Evolutionary conservation across 768 basidiomycete species (phyloP), one percentile per base, ranked within the genome.

Genomic region (Tricholoma matsutake): DNA sequence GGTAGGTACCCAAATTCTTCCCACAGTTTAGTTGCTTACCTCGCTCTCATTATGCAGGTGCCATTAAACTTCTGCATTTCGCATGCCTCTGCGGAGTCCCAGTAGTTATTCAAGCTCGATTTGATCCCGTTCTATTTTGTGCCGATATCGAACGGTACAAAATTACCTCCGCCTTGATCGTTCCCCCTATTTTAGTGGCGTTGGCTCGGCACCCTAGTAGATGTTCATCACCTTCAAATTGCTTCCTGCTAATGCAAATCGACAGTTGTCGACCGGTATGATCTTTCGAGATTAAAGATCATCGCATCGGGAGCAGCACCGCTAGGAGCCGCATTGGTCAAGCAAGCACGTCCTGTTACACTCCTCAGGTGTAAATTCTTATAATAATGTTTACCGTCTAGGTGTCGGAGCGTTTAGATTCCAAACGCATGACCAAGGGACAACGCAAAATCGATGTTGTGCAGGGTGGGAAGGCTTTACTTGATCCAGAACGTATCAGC

Each of bases 291-390:
- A 1, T 68, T 95, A 13, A 68, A 76, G 20, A 66, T 80, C 3
- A 64, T 94, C 32, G 79, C 85, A 62, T 90, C 85, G 4, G 94
- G 91, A 2, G 94, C 93, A 0, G 94, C 94, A 1, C 94, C 94
- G 0, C 74, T 95, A 1, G 87, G 89, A 0, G 79, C 82, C 1
- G 82, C 84, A 2, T 77, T 95, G 16, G 82, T 83, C 2, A 74
- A 78, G 22, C 75, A 83, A 22, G 82, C 86, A 14, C 66, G 72
- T 53, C 18, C 16, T 8, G 45, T 41, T 61, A 65, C 11, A 75
- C 76, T 29, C 41, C 25, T 53, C 81, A n/a, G 61, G 47, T 34
- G 22, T 25, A 45, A 39, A 29, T 11, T 32, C 28, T 31, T 20
- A 20, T n/a, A 28, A 20, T 31, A 25, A 52, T 52, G 25, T 20